Conservation (phyloP, 768 basidiomycete genomes). For the Xerocomellus chrysenteron region DNA sequence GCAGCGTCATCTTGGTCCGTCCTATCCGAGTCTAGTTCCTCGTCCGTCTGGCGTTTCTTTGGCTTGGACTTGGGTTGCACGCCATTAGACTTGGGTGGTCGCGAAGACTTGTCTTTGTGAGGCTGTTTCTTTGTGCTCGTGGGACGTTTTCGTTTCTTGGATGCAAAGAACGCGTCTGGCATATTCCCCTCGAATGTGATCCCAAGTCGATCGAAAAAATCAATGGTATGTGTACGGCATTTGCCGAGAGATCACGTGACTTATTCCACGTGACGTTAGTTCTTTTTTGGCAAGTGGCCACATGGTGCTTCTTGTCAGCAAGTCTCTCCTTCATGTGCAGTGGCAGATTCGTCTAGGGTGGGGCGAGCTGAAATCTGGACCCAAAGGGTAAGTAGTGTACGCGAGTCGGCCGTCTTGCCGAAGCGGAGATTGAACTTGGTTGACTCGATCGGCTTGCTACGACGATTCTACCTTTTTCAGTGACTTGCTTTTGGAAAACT, state of each 20-base stretch:
- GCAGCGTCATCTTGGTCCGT: slow-evolving; percentile 51
- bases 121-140: slow-evolving; percentile 29
- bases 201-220: slow-evolving; percentile 21
- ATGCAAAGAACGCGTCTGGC: slow-evolving; percentile 84
- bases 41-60: slow-evolving; percentile 41
- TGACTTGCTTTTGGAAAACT: neutral
- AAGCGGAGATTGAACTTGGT: no score
- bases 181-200: slow-evolving; percentile 36
- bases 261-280: neutral
- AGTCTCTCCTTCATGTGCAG: no score
- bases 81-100: slow-evolving; percentile 25
- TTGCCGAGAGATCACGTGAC: slow-evolving; percentile 8
- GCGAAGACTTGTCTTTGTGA: slow-evolving; percentile 4
- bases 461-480: neutral
- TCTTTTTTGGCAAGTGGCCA: neutral
- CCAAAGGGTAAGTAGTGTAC: neutral
- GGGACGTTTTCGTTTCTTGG: slow-evolving; percentile 61
- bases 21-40: slow-evolving; percentile 66
- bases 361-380: no score
- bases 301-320: no score
- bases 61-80: slow-evolving; percentile 15
- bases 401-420: no score
- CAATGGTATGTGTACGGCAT: slow-evolving; percentile 4
- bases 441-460: no score
- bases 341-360: no score